These are phyloP conservation scores for Spinellus fusiger DNA, from an alignment of 192 early-diverging fungal species.

Conservation along the genomic window DNA sequence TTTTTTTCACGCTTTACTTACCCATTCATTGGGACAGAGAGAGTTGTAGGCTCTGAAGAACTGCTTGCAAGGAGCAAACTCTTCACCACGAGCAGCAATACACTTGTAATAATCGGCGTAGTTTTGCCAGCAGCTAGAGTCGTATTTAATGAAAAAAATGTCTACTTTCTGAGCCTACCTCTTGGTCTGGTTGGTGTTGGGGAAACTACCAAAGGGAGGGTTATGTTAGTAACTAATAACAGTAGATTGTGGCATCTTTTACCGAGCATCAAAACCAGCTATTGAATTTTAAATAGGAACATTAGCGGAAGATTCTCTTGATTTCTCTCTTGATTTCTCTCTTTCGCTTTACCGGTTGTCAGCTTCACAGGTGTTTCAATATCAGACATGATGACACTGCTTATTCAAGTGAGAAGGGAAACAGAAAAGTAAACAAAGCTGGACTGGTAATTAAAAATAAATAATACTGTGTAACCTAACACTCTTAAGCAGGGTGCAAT, in stretches of 20 bases:
- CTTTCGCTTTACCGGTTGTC: conserved; percentile 17
- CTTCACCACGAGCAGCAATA: conserved; percentile 91
- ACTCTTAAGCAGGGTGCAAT: no score
- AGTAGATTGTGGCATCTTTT: not conserved
- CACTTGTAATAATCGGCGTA: conserved; percentile 94
- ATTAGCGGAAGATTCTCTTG: not conserved
- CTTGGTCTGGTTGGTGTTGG: conserved; percentile 99
- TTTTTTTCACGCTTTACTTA: conserved; percentile 42
- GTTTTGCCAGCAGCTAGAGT: conserved; percentile 93
- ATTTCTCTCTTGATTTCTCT: not conserved
- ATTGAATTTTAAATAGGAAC: conserved; percentile 6
- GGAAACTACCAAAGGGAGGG: conserved; percentile 53
- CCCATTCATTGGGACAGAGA: conserved; percentile 92
- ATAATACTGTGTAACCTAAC: no score
- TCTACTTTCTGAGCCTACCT: conserved; percentile 32
- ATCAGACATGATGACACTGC: conserved; percentile 29
- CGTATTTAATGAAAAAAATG: not conserved
- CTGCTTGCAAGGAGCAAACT: conserved; percentile 87
- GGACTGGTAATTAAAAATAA: not conserved
- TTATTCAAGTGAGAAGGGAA: conserved; percentile 12
- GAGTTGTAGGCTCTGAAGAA: conserved; percentile 79
- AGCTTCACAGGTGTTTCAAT: conserved; percentile 17
- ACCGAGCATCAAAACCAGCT: conserved; percentile 58
- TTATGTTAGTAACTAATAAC: not conserved
- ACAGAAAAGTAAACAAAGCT: conserved; percentile 2